phyloP scores from a whole-genome alignment of 78 protist genomes.

The Tieghemostelium lacteum region DNA sequence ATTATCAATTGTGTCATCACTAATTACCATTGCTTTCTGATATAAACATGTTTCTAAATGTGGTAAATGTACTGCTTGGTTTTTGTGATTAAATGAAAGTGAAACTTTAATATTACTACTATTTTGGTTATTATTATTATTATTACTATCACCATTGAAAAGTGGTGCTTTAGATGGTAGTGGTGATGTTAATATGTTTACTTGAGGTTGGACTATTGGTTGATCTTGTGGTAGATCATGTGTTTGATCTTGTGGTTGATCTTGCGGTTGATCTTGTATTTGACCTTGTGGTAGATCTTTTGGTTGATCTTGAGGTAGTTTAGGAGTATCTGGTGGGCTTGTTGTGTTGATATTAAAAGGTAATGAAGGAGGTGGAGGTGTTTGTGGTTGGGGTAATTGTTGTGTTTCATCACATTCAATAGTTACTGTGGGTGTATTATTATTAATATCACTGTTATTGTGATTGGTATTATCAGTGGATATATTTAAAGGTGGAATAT shows the following conservation, averaged over 20 bases:
- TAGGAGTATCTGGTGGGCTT: too few species aligned
- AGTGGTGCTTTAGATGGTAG: neutral
- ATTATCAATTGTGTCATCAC: neutral
- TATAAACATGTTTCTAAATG: too few species aligned
- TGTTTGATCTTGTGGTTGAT: neutral
- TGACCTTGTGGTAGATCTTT: too few species aligned
- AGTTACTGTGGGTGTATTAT: neutral
- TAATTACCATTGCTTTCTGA: too few species aligned
- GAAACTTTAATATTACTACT: neutral
- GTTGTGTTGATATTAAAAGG: too few species aligned
- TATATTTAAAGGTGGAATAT: neutral
- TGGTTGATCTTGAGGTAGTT: too few species aligned
- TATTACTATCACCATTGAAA: neutral
- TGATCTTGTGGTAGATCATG: neutral
- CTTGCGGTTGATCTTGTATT: too few species aligned
- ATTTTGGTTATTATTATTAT: neutral
- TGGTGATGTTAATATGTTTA: neutral
- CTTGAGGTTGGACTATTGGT: neutral
- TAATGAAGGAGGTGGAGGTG: too few species aligned
- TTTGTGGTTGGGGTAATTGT: neutral
- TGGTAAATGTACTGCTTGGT: too few species aligned
- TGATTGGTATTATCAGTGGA: neutral
- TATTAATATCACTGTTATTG: neutral
- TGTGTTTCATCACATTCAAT: neutral
- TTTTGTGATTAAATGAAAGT: too few species aligned